phyloP scores from a whole-genome alignment of 2,329 filamentous ascomycete genomes.

The Furcasterigmium furcatum region DNA sequence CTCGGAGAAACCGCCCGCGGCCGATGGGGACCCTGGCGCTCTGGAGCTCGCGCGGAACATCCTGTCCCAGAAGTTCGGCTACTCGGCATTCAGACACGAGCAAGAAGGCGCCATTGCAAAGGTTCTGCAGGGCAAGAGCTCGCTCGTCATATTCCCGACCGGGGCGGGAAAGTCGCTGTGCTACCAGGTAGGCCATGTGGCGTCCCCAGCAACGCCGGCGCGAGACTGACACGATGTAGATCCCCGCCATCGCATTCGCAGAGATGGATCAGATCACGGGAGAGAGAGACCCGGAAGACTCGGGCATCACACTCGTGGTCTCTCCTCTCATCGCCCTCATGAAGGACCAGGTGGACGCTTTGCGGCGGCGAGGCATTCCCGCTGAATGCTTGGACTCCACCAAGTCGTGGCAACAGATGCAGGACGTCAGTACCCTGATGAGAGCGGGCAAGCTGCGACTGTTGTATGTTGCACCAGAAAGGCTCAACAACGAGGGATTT shows the following conservation, averaged over 20 bases:
- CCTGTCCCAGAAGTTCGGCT: slow-evolving; percentile 33
- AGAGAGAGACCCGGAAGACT: slow-evolving; percentile 20
- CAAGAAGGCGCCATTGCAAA: slow-evolving; percentile 36
- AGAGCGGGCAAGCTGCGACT: slow-evolving; percentile 46
- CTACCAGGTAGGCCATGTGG: too few species aligned
- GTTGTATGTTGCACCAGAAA: slow-evolving; percentile 57
- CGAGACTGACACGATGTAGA: slow-evolving; percentile 20
- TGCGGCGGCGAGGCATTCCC: slow-evolving; percentile 43
- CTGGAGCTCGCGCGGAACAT: slow-evolving; percentile 20
- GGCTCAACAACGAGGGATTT: slow-evolving; percentile 59
- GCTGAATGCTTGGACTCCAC: slow-evolving; percentile 56
- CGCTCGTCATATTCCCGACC: slow-evolving; percentile 42
- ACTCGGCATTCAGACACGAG: slow-evolving; percentile 37
- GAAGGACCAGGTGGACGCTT: slow-evolving; percentile 58
- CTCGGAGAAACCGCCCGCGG: neutral
- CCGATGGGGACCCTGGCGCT: neutral
- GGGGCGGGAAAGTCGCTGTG: slow-evolving; percentile 48
- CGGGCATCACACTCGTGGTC: slow-evolving; percentile 53
- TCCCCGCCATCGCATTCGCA: slow-evolving; percentile 43
- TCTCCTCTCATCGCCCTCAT: slow-evolving; percentile 55
- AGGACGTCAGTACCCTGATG: slow-evolving; percentile 29
- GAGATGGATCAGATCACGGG: slow-evolving; percentile 31
- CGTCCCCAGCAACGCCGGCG: neutral
- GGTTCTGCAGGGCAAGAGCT: slow-evolving; percentile 33
- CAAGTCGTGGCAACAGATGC: slow-evolving; percentile 44